A percentile compares a stretch with the other conserved stretches of the same genome.
Evolutionary conservation across 768 basidiomycete species (phyloP).

Genomic region (Kwoniella mangroviensis): DNA sequence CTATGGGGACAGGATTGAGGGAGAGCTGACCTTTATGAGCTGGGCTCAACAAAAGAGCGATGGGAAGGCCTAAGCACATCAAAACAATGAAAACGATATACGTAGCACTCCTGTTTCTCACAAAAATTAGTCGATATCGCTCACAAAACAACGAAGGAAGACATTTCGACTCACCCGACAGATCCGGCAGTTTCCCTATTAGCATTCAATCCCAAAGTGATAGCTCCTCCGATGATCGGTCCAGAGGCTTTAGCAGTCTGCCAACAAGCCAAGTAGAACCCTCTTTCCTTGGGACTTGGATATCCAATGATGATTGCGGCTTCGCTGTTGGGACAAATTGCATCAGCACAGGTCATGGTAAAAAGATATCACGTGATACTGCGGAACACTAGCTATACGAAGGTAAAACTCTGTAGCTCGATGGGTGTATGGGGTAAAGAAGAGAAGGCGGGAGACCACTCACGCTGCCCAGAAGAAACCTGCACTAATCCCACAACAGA

Average conservation of each 20-base stretch:
- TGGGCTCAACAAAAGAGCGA: conserved; percentile 33
- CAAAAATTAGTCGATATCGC: too few species aligned
- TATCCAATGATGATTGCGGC: conserved; percentile 55
- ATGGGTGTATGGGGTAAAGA: too few species aligned
- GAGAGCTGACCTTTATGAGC: conserved; percentile 36
- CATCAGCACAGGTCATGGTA: not conserved
- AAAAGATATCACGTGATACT: not conserved
- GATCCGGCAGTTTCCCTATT: conserved; percentile 36
- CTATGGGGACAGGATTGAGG: too few species aligned
- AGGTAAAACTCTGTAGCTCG: too few species aligned
- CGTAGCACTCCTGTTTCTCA: too few species aligned
- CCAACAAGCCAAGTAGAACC: conserved; percentile 50
- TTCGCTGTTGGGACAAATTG: conserved; percentile 27
- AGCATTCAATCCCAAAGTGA: conserved; percentile 50
- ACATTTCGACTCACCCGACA: conserved; percentile 36
- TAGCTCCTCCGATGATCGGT: conserved; percentile 51
- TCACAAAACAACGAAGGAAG: too few species aligned
- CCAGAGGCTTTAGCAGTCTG: conserved; percentile 44
- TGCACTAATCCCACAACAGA: conserved; percentile 45
- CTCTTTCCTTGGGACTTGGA: conserved; percentile 43
- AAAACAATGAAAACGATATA: conserved; percentile 46
- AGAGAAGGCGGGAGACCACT: conserved; percentile 17
- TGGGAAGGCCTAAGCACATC: conserved; percentile 41
- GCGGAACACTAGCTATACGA: too few species aligned
- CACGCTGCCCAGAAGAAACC: conserved; percentile 47